Base-by-base conservation (phyloP, 176 grass and related monocot genomes). In the Avena sativa region DNA sequence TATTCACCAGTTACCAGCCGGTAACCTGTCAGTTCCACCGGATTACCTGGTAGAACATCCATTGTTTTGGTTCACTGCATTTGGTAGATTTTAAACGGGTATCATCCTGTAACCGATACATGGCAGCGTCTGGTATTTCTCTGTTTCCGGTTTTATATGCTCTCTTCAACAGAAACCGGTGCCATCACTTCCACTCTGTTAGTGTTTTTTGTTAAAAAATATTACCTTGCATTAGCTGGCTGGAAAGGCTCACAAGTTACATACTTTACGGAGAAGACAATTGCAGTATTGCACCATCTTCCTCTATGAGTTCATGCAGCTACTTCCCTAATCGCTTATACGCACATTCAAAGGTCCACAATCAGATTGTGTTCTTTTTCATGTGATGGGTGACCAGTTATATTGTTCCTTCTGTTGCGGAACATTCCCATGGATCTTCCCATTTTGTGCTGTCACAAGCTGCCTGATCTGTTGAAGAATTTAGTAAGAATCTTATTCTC, bases 381-480 rank as follows among this genome's bases (percentile, higher is more conserved):
- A 40, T 84, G 74, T 60, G 23, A 87, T 66, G 36, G 51, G 68
- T 75, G 76, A 21, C 38, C 38, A 12, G 64, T 67, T 70, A 80
- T 87, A 65, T 80, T 84, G 60, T 91, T 81, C 84, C 84, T 81
- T 67, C 48, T 89, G 80, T 71, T 52, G 60, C 8, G 26, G 91
- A 89, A 92, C 84, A 92, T 92, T 44, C 67, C 15, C 23, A 73
- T 89, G 91, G 91, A 89, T 89, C 83, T 92, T 81, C 91, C 76
- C 59, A 81, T 92, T 87, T 84, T 81, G 36, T 80, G 87, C 84
- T 70, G 20, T 86, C 70, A 48, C 30, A 81, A 86, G 63, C 71
- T 40, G 21, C 30, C 26, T 77, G 74, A 56, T 49, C 40, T 9
- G 58, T 84, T 59, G 84, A 76, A 86, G 84, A 89, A 89, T 75